phyloP scores from a whole-genome alignment of 345 rosid genomes.

The Euphorbia pulcherrima region DNA sequence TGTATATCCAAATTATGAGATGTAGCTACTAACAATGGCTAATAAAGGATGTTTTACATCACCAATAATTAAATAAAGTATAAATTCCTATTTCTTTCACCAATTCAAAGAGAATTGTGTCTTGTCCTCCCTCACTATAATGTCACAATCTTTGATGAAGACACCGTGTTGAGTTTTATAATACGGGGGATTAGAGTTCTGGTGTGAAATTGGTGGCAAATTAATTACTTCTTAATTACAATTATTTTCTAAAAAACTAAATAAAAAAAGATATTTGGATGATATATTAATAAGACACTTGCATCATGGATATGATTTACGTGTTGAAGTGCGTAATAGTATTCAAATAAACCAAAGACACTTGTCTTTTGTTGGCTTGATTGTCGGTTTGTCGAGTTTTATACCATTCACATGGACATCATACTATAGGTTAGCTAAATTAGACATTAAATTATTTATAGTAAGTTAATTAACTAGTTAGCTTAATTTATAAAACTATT shows the following conservation, averaged over 20 bases:
- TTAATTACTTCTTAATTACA: not conserved
- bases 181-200: not conserved
- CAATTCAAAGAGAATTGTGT: not conserved
- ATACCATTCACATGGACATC: not conserved
- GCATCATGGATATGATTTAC: conserved; percentile 39
- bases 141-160: not conserved
- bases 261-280: not conserved
- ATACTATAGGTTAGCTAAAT: not conserved
- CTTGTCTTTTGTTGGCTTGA: conserved; percentile 44
- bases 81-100: not conserved
- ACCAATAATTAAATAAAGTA: not conserved
- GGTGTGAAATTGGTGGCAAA: conserved; percentile 5
- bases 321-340: conserved; percentile 49
- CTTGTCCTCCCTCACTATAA: conserved; percentile 6
- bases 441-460: no score
- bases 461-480: no score
- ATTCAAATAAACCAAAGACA: conserved; percentile 37
- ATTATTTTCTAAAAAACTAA: not conserved
- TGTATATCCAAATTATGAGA: not conserved
- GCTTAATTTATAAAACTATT: no score
- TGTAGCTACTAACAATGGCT: no score
- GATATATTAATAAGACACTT: no score
- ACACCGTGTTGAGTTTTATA: not conserved
- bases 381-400: conserved; percentile 50
- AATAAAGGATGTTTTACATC: not conserved